A percentile compares a stretch with the other conserved stretches of the same genome.
phyloP scores from a whole-genome alignment of 2,329 filamentous ascomycete species.

The Nigrospora osmanthi region DNA sequence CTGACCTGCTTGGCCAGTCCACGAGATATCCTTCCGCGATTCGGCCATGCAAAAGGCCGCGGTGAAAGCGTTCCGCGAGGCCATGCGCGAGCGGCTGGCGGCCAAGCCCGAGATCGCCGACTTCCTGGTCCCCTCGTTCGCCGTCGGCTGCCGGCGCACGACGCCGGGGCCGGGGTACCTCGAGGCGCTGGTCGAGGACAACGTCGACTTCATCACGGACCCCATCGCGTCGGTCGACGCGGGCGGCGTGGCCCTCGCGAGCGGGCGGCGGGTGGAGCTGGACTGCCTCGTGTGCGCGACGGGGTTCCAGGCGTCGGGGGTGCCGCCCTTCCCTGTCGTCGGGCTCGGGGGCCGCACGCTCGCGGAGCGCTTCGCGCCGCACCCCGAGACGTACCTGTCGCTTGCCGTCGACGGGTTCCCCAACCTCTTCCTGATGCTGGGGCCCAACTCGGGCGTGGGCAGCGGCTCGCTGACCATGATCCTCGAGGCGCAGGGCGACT shows the following conservation, averaged over 20 bases:
- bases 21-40: slow-evolving; percentile 29
- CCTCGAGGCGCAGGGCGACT: slow-evolving; percentile 39
- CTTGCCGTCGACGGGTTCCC: slow-evolving; percentile 38
- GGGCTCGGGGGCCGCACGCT: slow-evolving; percentile 30
- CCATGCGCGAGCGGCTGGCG: slow-evolving; percentile 31
- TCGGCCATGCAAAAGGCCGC: slow-evolving; percentile 25
- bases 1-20: slow-evolving; percentile 11
- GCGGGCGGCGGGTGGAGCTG: slow-evolving; percentile 22
- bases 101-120: slow-evolving; percentile 34
- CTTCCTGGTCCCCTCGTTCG: slow-evolving; percentile 33
- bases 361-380: slow-evolving; percentile 25
- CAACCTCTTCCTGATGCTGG: slow-evolving; percentile 40
- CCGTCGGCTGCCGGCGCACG: slow-evolving; percentile 33
- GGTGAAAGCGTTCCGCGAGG: slow-evolving; percentile 20
- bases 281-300: slow-evolving; percentile 42
- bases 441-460: slow-evolving; percentile 39
- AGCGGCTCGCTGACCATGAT: slow-evolving; percentile 37
- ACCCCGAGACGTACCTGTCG: slow-evolving; percentile 35
- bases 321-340: slow-evolving; percentile 31
- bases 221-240: slow-evolving; percentile 23
- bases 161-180: slow-evolving; percentile 39
- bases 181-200: slow-evolving; percentile 30
- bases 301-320: slow-evolving; percentile 31
- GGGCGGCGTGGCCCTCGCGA: slow-evolving; percentile 23
- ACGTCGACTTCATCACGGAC: slow-evolving; percentile 30